phyloP scores from a whole-genome alignment of 352 stramenopile species.

The Elongisporangium undulatum region DNA sequence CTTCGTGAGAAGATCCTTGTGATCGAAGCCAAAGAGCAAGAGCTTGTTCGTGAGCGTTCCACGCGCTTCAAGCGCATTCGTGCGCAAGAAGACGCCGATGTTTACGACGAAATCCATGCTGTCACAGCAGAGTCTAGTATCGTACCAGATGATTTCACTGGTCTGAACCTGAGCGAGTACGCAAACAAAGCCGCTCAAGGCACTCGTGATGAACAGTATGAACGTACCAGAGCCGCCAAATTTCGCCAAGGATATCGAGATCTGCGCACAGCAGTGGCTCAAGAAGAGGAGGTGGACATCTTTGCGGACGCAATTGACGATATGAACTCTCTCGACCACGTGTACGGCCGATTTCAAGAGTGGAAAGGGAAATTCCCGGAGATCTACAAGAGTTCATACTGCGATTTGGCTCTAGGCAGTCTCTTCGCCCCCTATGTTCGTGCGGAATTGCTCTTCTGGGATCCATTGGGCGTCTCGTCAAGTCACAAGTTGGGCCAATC shows the following conservation, averaged over 20 bases:
- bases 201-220: not conserved
- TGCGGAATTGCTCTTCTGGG: constrained; percentile 60
- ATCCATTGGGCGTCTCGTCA: constrained; percentile 38
- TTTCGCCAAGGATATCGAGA: constrained; percentile 24
- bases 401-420: constrained; percentile 51
- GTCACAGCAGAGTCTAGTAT: constrained; percentile 4
- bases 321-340: constrained; percentile 53
- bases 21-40: constrained; percentile 43
- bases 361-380: constrained; percentile 68
- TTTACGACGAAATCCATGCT: constrained; percentile 14
- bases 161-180: not conserved
- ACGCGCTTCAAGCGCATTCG: constrained; percentile 2
- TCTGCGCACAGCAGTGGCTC: not conserved
- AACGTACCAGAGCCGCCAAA: not conserved
- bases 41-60: constrained; percentile 16
- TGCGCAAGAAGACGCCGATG: constrained; percentile 6
- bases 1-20: constrained; percentile 54
- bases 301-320: constrained; percentile 72
- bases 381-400: constrained; percentile 65
- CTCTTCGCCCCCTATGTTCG: constrained; percentile 60
- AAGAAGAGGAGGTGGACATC: constrained; percentile 13
- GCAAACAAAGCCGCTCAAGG: not conserved
- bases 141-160: not conserved
- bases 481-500: constrained; percentile 5
- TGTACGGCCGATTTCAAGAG: constrained; percentile 60